Evolutionary conservation across 768 basidiomycete species (phyloP).

Genomic region (Ramaria sp.): DNA sequence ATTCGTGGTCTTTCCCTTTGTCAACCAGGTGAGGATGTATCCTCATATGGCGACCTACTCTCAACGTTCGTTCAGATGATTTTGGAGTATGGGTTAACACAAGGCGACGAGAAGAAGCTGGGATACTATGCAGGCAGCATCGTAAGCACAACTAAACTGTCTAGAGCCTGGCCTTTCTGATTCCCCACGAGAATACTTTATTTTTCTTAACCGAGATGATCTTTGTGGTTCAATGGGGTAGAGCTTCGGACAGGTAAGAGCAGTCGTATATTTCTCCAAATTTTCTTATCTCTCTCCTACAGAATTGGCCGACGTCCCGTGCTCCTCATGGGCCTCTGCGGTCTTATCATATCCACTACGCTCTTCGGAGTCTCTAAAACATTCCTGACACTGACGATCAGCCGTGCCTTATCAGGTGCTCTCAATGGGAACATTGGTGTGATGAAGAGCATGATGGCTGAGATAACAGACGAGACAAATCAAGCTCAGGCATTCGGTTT

Average conservation of each 20-base stretch:
- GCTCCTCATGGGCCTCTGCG: constrained; percentile 31
- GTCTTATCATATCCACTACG: constrained; percentile 27
- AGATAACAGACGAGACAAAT: constrained; percentile 57
- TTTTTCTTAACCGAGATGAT: too few species aligned
- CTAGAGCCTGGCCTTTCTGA: neutral
- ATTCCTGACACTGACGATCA: too few species aligned
- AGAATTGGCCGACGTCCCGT: constrained; percentile 35
- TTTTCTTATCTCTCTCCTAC: too few species aligned
- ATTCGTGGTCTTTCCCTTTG: constrained; percentile 10
- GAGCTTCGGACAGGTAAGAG: constrained; percentile 25
- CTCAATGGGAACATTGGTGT: too few species aligned
- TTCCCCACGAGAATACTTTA: constrained; percentile 19
- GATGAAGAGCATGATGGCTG: too few species aligned
- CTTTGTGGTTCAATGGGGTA: constrained; percentile 34
- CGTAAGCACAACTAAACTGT: constrained; percentile 25
- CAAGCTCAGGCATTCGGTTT: constrained; percentile 58
- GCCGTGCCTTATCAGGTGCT: too few species aligned
- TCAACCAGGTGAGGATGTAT: neutral
- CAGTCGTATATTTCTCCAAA: neutral
- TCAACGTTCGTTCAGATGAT: constrained; percentile 32
- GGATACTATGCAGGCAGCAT: constrained; percentile 59
- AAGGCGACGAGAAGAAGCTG: constrained; percentile 50
- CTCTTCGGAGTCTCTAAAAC: too few species aligned
- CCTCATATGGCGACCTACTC: neutral
- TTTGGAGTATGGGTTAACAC: constrained; percentile 47